A percentile compares a stretch with the other conserved stretches of the same genome.
Conservation (phyloP, 805 yeast species). For the Ascoidea rubescens region DNA sequence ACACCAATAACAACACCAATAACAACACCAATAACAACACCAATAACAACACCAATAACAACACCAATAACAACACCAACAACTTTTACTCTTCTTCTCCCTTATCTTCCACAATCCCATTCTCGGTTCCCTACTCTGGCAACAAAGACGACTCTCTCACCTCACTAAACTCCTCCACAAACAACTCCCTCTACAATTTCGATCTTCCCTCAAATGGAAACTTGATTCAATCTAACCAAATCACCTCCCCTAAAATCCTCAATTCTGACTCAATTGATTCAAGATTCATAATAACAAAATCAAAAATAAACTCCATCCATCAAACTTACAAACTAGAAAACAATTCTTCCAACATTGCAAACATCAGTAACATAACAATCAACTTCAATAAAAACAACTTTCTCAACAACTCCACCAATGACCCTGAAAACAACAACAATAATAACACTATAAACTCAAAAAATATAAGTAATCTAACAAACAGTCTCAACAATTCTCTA, state of each 20-base stretch:
- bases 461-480: not conserved
- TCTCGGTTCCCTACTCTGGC: not conserved
- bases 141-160: not conserved
- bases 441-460: not conserved
- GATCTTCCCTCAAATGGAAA: conserved; percentile 10
- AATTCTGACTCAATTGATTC: conserved; percentile 6
- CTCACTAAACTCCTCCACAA: not conserved
- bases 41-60: too few species aligned
- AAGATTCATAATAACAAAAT: conserved; percentile 9
- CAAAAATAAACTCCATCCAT: conserved; percentile 7
- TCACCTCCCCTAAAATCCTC: conserved; percentile 7
- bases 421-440: not conserved
- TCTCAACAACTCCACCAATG: not conserved
- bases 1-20: too few species aligned
- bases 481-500: not conserved
- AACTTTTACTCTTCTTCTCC: not conserved
- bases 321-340: conserved; percentile 1
- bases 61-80: too few species aligned
- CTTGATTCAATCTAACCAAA: conserved; percentile 9
- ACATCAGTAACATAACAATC: conserved; percentile 15
- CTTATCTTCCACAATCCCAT: not conserved
- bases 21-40: too few species aligned
- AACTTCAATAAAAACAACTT: conserved; percentile 1
- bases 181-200: conserved; percentile 1
- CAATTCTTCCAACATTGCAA: conserved; percentile 7